These are phyloP conservation scores for Odonthalia washingtoniensis DNA, from an alignment of 31 red algal genomes.

Conservation along the genomic window DNA sequence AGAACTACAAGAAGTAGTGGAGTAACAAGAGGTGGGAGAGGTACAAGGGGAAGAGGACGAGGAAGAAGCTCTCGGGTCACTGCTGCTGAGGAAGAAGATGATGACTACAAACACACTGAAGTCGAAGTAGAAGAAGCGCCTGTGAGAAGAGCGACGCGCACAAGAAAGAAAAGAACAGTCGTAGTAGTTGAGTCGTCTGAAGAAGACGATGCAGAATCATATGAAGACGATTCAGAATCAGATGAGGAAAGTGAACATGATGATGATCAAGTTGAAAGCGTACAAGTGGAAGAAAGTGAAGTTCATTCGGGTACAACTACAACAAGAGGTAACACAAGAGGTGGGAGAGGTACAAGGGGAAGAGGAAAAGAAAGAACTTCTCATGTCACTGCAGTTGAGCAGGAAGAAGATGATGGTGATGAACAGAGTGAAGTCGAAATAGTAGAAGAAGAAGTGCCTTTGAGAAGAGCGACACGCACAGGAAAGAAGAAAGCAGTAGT, in stretches of 20 bases:
- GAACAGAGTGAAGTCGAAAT: background rate
- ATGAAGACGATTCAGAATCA: background rate
- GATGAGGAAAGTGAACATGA: background rate
- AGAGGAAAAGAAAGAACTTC: no score
- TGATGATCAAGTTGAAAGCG: background rate
- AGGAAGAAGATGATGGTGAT: no score
- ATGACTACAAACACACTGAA: no score
- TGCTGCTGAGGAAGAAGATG: no score
- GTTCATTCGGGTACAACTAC: background rate
- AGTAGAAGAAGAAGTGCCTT: background rate
- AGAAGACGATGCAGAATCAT: background rate
- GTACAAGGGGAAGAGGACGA: slow-evolving; percentile 11
- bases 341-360: no score
- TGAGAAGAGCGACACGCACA: background rate
- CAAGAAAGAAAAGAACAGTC: background rate
- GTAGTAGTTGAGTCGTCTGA: background rate
- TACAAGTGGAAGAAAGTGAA: background rate
- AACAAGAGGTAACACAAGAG: background rate
- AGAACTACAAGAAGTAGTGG: background rate
- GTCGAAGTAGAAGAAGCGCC: background rate
- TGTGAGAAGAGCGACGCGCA: background rate
- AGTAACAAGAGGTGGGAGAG: no score
- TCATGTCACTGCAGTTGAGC: no score
- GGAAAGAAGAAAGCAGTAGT: background rate
- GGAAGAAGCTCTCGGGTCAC: no score